phyloP scores from a whole-genome alignment of 441 rosid genomes.

The Croton laevigatus region DNA sequence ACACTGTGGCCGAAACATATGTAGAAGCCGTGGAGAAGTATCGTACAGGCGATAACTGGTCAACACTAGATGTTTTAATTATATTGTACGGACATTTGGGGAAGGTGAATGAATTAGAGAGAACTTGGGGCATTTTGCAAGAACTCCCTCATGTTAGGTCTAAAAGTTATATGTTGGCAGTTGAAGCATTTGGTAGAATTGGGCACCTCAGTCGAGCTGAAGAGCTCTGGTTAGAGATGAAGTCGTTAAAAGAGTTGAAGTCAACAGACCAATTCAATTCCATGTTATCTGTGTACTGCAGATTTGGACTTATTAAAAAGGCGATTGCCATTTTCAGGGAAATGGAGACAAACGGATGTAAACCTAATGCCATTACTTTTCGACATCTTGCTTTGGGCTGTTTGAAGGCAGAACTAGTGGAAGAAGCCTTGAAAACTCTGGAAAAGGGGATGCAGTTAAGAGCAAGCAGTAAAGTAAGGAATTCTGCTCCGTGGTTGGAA shows the following conservation, averaged over 20 bases:
- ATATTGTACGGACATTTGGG: slow-evolving; percentile 67
- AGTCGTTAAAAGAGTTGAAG: slow-evolving; percentile 43
- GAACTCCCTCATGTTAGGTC: slow-evolving; percentile 55
- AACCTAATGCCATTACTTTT: slow-evolving; percentile 74
- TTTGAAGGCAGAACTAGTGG: slow-evolving; percentile 52
- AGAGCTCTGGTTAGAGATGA: slow-evolving; percentile 79
- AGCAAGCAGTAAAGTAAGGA: slow-evolving; percentile 50
- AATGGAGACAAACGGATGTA: slow-evolving; percentile 47
- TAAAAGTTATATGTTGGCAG: slow-evolving; percentile 60
- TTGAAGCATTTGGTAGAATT: slow-evolving; percentile 73
- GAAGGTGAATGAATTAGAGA: slow-evolving; percentile 56
- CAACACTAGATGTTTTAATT: slow-evolving; percentile 72
- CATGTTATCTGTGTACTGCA: slow-evolving; percentile 65
- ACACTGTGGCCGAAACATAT: slow-evolving; percentile 70
- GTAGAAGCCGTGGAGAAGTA: slow-evolving; percentile 69
- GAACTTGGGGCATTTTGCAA: slow-evolving; percentile 53
- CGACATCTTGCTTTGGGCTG: slow-evolving; percentile 88
- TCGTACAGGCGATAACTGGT: slow-evolving; percentile 73
- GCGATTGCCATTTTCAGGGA: slow-evolving; percentile 60
- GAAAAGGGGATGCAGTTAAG: slow-evolving; percentile 45
- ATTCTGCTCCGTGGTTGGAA: slow-evolving; percentile 82
- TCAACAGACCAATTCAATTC: slow-evolving; percentile 74
- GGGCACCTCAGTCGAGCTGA: slow-evolving; percentile 54
- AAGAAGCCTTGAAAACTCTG: slow-evolving; percentile 66
- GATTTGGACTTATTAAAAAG: slow-evolving; percentile 53